Percentiles rank a stretch among this genome's conserved stretches.
Evolutionary conservation across 495 filamentous ascomycete genomes (phyloP).

Genomic region (Aspergillus wentii): DNA sequence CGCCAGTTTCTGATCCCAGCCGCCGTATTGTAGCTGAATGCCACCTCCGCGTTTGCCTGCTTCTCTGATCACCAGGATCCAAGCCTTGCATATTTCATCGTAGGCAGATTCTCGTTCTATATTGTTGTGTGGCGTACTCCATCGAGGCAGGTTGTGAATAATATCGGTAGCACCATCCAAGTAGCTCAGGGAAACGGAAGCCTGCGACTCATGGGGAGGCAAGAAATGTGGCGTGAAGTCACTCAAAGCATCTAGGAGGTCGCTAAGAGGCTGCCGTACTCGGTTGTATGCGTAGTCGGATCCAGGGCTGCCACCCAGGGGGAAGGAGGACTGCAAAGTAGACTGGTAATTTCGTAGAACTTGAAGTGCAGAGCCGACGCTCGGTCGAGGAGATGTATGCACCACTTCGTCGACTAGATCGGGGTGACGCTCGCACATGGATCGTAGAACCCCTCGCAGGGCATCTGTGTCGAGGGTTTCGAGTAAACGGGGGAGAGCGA

Average conservation of each 20-base stretch:
- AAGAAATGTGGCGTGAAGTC: constrained; percentile 96
- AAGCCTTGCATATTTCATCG: constrained; percentile 90
- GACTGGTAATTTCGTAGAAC: constrained; percentile 80
- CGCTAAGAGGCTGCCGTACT: constrained; percentile 72
- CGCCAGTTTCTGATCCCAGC: constrained; percentile 84
- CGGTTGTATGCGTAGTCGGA: constrained; percentile 96
- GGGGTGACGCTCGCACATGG: constrained; percentile 85
- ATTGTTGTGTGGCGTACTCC: constrained; percentile 79
- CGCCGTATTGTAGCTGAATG: constrained; percentile 83
- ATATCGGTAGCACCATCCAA: constrained; percentile 86
- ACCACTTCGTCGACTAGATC: constrained; percentile 71
- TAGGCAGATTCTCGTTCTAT: constrained; percentile 91
- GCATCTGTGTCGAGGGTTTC: constrained; percentile 86
- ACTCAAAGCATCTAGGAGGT: constrained; percentile 80
- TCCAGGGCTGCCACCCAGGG: constrained; percentile 72
- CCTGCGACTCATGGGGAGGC: constrained; percentile 81
- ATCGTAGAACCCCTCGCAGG: constrained; percentile 74
- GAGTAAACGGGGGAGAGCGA: constrained; percentile 76
- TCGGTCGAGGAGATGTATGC: constrained; percentile 78
- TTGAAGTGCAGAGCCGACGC: constrained; percentile 69
- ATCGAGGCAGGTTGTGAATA: constrained; percentile 82
- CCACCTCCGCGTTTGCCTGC: constrained; percentile 88
- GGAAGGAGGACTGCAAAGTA: constrained; percentile 73
- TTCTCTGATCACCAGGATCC: constrained; percentile 88
- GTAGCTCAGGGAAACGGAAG: constrained; percentile 72